Conservation (phyloP, 345 rosid genomes). For the Draba incana region DNA sequence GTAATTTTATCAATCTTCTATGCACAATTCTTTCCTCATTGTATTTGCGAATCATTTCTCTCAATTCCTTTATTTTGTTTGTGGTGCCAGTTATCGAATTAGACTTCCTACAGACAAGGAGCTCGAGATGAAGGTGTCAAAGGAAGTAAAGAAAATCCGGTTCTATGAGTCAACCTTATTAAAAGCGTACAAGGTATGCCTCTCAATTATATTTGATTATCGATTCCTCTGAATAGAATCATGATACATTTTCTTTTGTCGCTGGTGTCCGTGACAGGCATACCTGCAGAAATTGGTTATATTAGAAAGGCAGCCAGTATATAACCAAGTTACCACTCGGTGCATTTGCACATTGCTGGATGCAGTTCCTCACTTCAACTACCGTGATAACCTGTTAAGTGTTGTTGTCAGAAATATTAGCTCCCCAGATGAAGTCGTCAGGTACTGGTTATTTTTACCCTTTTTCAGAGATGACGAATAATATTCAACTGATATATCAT, state of each 20-base stretch:
- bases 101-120: conserved; percentile 98
- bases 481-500: conserved; percentile 2
- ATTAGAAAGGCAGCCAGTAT: conserved; percentile 59
- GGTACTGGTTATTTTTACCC: conserved; percentile 49
- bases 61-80: conserved; percentile 5
- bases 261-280: conserved; percentile 51
- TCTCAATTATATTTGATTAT: neutral
- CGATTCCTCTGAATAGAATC: conserved; percentile 11
- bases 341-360: conserved; percentile 83
- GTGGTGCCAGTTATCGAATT: conserved; percentile 74
- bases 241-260: conserved; percentile 16
- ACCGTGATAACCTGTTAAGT: conserved; percentile 66
- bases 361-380: conserved; percentile 91
- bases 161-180: conserved; percentile 82
- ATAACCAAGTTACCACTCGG: conserved; percentile 68
- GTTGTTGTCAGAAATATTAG: conserved; percentile 72
- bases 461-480: conserved; percentile 9
- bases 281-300: conserved; percentile 71
- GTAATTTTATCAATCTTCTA: conserved; percentile 44
- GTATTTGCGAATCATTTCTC: conserved; percentile 15
- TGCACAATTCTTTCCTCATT: conserved; percentile 3
- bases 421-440: conserved; percentile 77
- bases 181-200: conserved; percentile 77
- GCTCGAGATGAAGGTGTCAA: conserved; percentile 96
- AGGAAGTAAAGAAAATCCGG: conserved; percentile 89